Percentiles rank a stretch among this genome's conserved stretches.
Conservation (phyloP, 73 alveolate genomes). For the Diophrys appendiculata region DNA sequence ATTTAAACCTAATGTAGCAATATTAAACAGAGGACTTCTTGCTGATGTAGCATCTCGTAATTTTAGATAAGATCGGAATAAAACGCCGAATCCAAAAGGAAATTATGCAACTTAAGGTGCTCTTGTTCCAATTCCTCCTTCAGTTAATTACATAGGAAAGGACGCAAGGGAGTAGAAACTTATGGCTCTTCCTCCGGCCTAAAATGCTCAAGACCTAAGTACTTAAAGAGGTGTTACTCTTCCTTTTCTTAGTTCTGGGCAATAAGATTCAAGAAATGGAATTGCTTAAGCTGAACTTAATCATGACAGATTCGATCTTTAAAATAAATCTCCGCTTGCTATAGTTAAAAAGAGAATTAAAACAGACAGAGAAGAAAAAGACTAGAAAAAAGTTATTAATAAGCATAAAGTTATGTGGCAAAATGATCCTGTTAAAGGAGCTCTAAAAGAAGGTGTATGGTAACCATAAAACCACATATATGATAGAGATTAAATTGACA, state of each 20-base stretch:
- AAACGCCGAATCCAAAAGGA: neutral
- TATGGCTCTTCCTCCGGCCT: neutral
- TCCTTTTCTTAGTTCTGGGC: neutral
- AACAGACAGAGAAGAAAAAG: neutral
- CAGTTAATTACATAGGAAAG: neutral
- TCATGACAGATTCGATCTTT: neutral
- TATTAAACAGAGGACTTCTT: neutral
- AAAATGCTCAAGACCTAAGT: neutral
- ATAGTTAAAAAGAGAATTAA: neutral
- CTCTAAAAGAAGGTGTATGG: neutral
- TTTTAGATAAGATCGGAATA: neutral
- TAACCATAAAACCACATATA: neutral
- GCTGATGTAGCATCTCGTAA: conserved; percentile 1
- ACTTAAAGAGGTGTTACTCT: neutral
- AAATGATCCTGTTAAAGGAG: neutral
- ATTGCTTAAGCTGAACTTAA: neutral
- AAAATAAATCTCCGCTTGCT: neutral
- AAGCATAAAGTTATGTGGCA: conserved; percentile 1
- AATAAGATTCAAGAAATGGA: neutral
- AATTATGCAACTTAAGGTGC: neutral
- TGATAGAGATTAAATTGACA: neutral
- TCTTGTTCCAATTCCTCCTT: neutral
- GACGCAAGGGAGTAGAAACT: neutral
- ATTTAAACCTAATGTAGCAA: neutral
- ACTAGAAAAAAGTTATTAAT: neutral